Base-by-base conservation (phyloP, 2,329 filamentous ascomycete genomes). In the Beauveria scarabaeidicola region DNA sequence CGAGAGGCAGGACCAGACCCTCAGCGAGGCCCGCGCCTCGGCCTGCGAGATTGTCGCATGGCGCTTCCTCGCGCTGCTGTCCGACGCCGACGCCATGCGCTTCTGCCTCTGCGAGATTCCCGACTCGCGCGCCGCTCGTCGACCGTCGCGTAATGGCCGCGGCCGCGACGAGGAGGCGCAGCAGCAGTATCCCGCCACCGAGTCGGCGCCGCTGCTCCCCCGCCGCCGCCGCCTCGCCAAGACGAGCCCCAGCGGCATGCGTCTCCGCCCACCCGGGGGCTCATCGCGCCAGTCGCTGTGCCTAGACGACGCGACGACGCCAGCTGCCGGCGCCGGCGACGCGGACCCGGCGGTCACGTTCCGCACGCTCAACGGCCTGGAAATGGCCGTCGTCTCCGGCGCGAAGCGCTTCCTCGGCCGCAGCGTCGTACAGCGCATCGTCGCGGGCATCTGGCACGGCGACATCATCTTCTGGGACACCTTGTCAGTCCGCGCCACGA, bases 381-480 rank as follows among this genome's bases (percentile, higher is more conserved):
- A 96, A 69, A 92, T 96, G 67, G 91, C 90, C 27, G 86, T 88
- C 50, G 85, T 95, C 21, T 87, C 87, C 13, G 82, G 89, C 61
- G 89, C 90, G 32, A 96, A 96, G 74, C 88, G 88, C 50, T 95
- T 96, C 65, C 80, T 96, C 40, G 87, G 87, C 68, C 90, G 95
- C 70, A 81, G 82, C 61, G 83, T 89, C 3, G 88, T 95, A 11
- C 91, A 96, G 69, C 89, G 88, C 67, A 88, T 95, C 64, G 84
- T 96, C 63, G 87, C 88, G 50, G 88, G 88, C 52, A 89, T 96
- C 58, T 95, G 91, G 90, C 85, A 86, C 63, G 91, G 91, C 50
- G 87, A 92, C 64, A 91, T 96, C 62, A 83, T 92, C 41, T 94
- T 95, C 70, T 96, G 90, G 91, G 87, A 91, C 62, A 83, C 79